Evolutionary conservation across 495 filamentous ascomycete species (phyloP), one percentile per base, ranked within the genome.

Genomic region (Lichina pygmaea): DNA sequence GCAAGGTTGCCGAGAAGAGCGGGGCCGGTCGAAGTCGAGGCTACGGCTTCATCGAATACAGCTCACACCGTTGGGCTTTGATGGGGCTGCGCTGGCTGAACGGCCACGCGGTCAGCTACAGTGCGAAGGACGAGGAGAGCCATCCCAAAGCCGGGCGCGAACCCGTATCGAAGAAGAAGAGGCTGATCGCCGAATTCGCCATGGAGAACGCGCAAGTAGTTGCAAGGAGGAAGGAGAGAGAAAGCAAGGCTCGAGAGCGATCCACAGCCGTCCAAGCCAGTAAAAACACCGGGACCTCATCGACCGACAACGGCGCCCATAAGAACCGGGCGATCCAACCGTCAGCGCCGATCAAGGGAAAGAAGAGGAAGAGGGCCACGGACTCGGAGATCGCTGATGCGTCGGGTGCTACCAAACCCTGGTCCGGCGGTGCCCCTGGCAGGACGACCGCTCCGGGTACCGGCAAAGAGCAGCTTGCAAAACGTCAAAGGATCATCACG

Each of bases 141-240:
- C 59, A 60, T 43, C 34, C 43, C 17, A 57, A 57, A 24, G 51
- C 55, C 33, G 57, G 58, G 17, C 69, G 69, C 13, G 61, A 58
- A 0, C 51, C 60, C 30, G 55, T 66, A 46, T 75, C 78, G 44
- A 68, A 64, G 55, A 80, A 74, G 58, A 81, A 80, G 58, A 66
- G 86, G 11, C 59, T 95, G 43, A 81, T 99, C 58, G 86, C 86
- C 34, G 89, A 99, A 57, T 99, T 99, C 62, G 86, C 89, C 10
- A 93, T 99, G 56, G 89, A 99, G 59, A 99, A 99, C 52, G 85
- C 82, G 6, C 82, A 93, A 53, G 89, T 99, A 6, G 79, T 99
- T 34, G 65, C 68, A 47, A 66, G 89, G 46, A 63, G 89, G 24
- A 73, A 68, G 50, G 80, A 86, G 49, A 64, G 66, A 17, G 77